phyloP scores from a whole-genome alignment of 495 filamentous ascomycete genomes.

The Penicillium paxilli region DNA sequence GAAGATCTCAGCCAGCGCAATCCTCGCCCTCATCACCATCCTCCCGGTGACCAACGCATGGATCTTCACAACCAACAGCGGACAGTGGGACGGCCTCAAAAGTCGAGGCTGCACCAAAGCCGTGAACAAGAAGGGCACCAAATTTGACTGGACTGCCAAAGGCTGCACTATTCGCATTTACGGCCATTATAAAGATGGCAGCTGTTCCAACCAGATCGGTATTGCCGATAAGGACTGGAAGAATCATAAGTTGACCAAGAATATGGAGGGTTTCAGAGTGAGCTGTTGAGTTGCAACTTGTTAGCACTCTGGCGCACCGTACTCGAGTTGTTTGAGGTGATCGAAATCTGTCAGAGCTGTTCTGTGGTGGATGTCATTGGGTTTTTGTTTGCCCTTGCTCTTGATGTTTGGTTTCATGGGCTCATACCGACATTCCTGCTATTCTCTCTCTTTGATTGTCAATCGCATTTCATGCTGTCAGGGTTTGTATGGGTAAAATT shows the following conservation, averaged over 20 bases:
- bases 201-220: not conserved
- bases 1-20: not conserved
- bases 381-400: too few relatives aligned
- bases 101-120: not conserved
- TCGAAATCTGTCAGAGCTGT: too few relatives aligned
- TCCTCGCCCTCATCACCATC: not conserved
- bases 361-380: too few relatives aligned
- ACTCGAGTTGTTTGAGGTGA: too few relatives aligned
- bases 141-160: not conserved
- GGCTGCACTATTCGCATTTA: not conserved
- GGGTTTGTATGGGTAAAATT: too few relatives aligned
- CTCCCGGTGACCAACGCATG: not conserved
- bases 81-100: not conserved
- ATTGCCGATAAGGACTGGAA: not conserved
- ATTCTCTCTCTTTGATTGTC: too few relatives aligned
- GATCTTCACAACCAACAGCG: not conserved
- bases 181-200: not conserved
- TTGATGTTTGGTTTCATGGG: too few relatives aligned
- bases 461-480: too few relatives aligned
- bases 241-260: not conserved
- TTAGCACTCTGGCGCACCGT: too few relatives aligned
- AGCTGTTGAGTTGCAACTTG: not conserved
- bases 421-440: too few relatives aligned
- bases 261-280: not conserved
- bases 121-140: not conserved